These are phyloP conservation scores for Kurtzmaniella quercitrusa DNA, from an alignment of 1,139 yeast species.

Conservation along the genomic window DNA sequence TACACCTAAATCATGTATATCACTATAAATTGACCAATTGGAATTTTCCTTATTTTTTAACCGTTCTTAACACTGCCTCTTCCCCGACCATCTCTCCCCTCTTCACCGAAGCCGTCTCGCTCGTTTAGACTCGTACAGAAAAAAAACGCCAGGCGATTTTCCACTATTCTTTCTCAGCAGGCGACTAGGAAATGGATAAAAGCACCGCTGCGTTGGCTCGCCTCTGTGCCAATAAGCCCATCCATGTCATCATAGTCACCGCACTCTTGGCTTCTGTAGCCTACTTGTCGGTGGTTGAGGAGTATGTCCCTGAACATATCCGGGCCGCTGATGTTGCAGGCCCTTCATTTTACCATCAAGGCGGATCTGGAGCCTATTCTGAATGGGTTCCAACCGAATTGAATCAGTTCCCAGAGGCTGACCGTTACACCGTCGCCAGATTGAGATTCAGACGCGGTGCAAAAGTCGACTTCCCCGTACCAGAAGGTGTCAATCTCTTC, in stretches of 20 bases:
- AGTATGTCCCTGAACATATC: slow-evolving; percentile 52
- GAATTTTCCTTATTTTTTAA: no score
- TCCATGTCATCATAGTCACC: slow-evolving; percentile 76
- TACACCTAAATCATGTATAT: no score
- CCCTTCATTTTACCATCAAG: slow-evolving; percentile 40
- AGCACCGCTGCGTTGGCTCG: slow-evolving; percentile 49
- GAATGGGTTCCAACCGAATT: slow-evolving; percentile 47
- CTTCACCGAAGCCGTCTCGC: neutral
- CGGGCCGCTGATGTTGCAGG: slow-evolving; percentile 8
- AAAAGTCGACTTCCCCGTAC: slow-evolving; percentile 21
- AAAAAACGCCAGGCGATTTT: neutral
- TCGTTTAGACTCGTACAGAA: slow-evolving; percentile 1
- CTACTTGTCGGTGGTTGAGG: slow-evolving; percentile 77
- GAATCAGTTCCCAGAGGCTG: slow-evolving; percentile 35
- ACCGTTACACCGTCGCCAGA: slow-evolving; percentile 50
- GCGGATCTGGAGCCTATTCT: slow-evolving; percentile 30
- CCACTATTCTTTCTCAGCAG: neutral
- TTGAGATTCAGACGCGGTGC: slow-evolving; percentile 49
- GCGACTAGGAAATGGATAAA: slow-evolving; percentile 10
- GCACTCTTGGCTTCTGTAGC: slow-evolving; percentile 77
- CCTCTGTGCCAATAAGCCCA: slow-evolving; percentile 78
- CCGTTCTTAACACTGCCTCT: no score
- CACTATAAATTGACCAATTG: no score
- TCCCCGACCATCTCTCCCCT: no score
- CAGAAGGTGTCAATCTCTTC: slow-evolving; percentile 27